Percentiles rank a stretch among this genome's conserved stretches.
Evolutionary conservation across 1,284 basidiomycete species (phyloP).

Genomic region (Leccinum huronense): DNA sequence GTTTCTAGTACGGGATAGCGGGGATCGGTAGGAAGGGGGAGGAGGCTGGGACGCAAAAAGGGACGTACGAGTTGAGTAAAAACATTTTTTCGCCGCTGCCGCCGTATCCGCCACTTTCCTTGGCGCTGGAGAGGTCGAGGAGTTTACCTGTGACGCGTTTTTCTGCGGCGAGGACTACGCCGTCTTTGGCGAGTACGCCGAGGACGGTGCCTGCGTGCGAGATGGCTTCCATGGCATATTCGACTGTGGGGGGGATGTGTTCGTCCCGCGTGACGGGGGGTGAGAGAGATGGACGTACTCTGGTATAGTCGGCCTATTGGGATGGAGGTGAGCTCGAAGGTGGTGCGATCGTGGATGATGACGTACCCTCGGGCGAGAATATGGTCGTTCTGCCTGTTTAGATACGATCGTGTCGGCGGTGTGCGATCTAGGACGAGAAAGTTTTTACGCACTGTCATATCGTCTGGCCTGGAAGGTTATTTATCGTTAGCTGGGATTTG

Average conservation of each 20-base stretch:
- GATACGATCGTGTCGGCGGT: constrained; percentile 21
- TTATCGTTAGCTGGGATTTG: background rate
- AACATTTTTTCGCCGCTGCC: constrained; percentile 99
- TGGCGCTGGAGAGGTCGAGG: constrained; percentile 81
- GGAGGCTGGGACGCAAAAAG: background rate
- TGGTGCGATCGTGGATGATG: constrained; percentile 9
- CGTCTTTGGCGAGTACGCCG: constrained; percentile 92
- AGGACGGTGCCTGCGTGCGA: constrained; percentile 95
- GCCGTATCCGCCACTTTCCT: constrained; percentile 82
- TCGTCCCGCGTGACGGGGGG: constrained; percentile 2
- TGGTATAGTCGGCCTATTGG: constrained; percentile 81
- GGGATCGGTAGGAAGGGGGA: background rate
- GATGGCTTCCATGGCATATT: constrained; percentile 99
- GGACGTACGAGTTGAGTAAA: constrained; percentile 78
- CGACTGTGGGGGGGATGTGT: constrained; percentile 55
- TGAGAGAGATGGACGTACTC: constrained; percentile 51
- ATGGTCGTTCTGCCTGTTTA: constrained; percentile 83
- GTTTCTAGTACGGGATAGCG: constrained; percentile 57
- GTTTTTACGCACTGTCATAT: constrained; percentile 74
- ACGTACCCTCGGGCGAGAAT: constrained; percentile 90
- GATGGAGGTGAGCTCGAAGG: constrained; percentile 7
- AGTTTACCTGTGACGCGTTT: constrained; percentile 99
- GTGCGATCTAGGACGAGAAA: constrained; percentile 1
- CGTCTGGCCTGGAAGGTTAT: constrained; percentile 65
- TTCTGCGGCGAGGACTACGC: constrained; percentile 97